A percentile compares a stretch with the other conserved stretches of the same genome.
These are phyloP conservation scores for Aquanectria penicillioides DNA, from an alignment of 2,329 filamentous ascomycete species.

Conservation along the genomic window DNA sequence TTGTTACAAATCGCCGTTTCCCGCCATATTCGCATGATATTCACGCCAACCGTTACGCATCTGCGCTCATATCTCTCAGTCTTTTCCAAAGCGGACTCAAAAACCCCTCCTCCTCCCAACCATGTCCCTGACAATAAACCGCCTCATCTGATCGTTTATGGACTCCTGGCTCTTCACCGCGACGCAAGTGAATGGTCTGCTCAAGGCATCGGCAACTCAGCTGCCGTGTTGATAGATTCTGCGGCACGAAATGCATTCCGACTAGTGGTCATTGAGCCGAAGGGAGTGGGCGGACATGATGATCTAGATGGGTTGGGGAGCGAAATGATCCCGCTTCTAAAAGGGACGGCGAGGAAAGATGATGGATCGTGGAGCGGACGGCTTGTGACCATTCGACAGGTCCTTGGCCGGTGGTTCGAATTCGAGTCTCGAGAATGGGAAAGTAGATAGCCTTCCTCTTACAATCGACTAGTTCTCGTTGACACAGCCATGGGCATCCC, in stretches of 20 bases:
- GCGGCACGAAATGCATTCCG: slow-evolving; percentile 57
- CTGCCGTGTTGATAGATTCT: slow-evolving; percentile 71
- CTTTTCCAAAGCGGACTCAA: slow-evolving; percentile 53
- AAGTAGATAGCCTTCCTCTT: neutral
- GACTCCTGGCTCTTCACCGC: slow-evolving; percentile 72
- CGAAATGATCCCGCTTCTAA: slow-evolving; percentile 70
- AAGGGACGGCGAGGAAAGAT: slow-evolving; percentile 61
- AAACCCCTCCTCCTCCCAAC: slow-evolving; percentile 50
- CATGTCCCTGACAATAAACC: slow-evolving; percentile 17
- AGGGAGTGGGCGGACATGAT: slow-evolving; percentile 40
- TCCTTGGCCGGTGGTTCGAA: slow-evolving; percentile 73
- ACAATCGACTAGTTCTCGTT: too few relatives aligned
- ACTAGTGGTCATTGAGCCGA: slow-evolving; percentile 60
- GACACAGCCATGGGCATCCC: too few relatives aligned
- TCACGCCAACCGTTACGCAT: slow-evolving; percentile 78
- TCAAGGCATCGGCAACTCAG: slow-evolving; percentile 73
- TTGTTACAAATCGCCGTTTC: slow-evolving; percentile 76
- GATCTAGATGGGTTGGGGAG: slow-evolving; percentile 53
- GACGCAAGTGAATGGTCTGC: slow-evolving; percentile 79
- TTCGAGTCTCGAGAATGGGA: slow-evolving; percentile 24
- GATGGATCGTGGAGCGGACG: slow-evolving; percentile 67
- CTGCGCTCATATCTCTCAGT: slow-evolving; percentile 80
- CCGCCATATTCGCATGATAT: slow-evolving; percentile 74
- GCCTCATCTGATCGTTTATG: slow-evolving; percentile 70
- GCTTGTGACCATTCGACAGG: slow-evolving; percentile 64